These are phyloP conservation scores for Eutrema japonicum DNA, from an alignment of 345 rosid species.

Conservation along the genomic window DNA sequence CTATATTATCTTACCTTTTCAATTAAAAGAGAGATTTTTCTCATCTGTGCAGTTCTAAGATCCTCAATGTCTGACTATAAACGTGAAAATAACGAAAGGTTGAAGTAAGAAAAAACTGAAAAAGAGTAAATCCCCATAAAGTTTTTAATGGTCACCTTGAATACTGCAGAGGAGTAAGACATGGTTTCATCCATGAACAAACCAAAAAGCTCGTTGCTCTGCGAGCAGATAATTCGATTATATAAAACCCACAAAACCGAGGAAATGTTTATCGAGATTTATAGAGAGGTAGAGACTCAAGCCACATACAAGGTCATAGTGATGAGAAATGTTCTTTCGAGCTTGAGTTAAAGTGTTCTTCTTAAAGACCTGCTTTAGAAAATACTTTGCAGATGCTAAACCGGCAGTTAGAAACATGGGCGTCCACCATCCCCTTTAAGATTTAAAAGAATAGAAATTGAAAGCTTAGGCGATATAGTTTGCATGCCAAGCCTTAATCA, in stretches of 20 bases:
- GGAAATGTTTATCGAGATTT: neutral
- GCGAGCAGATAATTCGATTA: neutral
- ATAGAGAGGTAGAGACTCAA: neutral
- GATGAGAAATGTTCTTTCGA: constrained; percentile 75
- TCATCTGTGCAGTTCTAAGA: constrained; percentile 66
- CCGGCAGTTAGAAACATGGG: constrained; percentile 66
- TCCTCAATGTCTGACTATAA: constrained; percentile 60
- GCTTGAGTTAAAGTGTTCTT: constrained; percentile 78
- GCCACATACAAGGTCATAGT: constrained; percentile 72
- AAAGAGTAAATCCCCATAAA: neutral
- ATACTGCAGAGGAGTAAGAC: constrained; percentile 78
- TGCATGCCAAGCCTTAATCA: neutral
- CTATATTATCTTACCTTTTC: constrained; percentile 55
- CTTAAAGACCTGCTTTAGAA: constrained; percentile 61
- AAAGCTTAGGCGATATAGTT: no score
- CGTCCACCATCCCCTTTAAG: constrained; percentile 87
- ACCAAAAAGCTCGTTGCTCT: constrained; percentile 79
- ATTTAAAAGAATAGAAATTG: no score
- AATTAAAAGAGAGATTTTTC: constrained; percentile 65
- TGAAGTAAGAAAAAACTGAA: neutral
- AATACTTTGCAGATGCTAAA: constrained; percentile 66
- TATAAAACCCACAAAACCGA: neutral
- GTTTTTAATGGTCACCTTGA: constrained; percentile 56
- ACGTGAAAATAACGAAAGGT: no score
- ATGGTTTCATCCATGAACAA: constrained; percentile 81